phyloP scores from a whole-genome alignment of 2,329 filamentous ascomycete genomes.

The Hymenotorrendiella dingleyae region DNA sequence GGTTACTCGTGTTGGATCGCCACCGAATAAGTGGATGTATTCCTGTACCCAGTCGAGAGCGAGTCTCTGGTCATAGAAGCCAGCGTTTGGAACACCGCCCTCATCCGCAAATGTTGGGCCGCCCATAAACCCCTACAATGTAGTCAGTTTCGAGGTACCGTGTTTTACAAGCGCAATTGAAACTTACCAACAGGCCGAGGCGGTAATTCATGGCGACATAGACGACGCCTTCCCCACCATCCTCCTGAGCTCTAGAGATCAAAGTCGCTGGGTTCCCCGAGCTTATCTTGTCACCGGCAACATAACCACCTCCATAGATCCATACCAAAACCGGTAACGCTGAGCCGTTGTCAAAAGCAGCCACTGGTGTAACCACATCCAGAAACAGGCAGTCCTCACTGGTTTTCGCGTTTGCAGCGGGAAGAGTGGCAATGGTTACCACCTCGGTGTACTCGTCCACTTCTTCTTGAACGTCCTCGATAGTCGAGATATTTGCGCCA shows the following conservation, averaged over 20 bases:
- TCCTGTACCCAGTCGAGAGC: conserved; percentile 52
- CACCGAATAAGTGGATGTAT: conserved; percentile 49
- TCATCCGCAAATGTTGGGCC: conserved; percentile 35
- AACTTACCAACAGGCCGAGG: conserved; percentile 29
- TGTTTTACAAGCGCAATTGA: not conserved
- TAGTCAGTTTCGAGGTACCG: not conserved
- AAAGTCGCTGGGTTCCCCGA: conserved; percentile 35
- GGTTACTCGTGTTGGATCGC: conserved; percentile 44
- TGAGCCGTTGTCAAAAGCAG: conserved; percentile 17
- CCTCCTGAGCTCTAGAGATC: conserved; percentile 25
- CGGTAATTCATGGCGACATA: conserved; percentile 33
- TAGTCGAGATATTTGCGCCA: conserved; percentile 8
- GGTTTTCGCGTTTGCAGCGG: conserved; percentile 11
- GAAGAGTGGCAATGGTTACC: conserved; percentile 9
- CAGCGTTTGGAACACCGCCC: conserved; percentile 43
- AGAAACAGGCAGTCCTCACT: conserved; percentile 42
- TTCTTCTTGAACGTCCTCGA: conserved; percentile 6
- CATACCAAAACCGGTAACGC: conserved; percentile 40
- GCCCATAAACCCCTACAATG: conserved; percentile 31
- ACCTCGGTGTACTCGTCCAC: not conserved
- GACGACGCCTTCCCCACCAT: conserved; percentile 33
- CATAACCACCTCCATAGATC: conserved; percentile 46
- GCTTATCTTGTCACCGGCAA: conserved; percentile 35
- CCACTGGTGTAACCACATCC: conserved; percentile 38
- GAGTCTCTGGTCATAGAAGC: conserved; percentile 47